These are phyloP conservation scores for Rhinocladiella similis DNA, from an alignment of 2,329 filamentous ascomycete species.

Conservation along the genomic window DNA sequence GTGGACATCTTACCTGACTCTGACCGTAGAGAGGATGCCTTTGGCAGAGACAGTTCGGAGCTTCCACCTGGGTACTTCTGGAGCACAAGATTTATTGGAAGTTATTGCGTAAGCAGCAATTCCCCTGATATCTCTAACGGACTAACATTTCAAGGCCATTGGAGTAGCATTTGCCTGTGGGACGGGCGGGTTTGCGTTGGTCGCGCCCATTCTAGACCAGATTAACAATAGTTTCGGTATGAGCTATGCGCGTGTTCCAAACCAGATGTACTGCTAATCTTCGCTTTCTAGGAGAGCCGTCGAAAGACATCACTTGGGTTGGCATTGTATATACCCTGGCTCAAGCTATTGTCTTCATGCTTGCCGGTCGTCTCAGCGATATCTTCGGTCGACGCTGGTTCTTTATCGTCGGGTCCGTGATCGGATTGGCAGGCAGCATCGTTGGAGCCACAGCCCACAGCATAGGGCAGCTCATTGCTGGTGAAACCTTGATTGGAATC, in stretches of 20 bases:
- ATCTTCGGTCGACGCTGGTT: slow-evolving; percentile 51
- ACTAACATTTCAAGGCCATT: no score
- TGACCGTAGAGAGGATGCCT: no score
- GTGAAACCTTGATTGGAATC: slow-evolving; percentile 44
- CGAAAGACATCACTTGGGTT: background rate
- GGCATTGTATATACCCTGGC: background rate
- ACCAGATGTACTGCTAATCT: no score
- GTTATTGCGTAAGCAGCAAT: no score
- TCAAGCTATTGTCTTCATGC: background rate
- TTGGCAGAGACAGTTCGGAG: no score
- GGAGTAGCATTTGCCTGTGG: no score
- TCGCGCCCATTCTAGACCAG: background rate
- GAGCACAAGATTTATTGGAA: no score
- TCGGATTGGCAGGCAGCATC: slow-evolving; percentile 41
- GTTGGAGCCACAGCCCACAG: slow-evolving; percentile 43
- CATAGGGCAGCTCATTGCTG: slow-evolving; percentile 40
- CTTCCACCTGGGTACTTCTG: no score
- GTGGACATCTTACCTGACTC: no score
- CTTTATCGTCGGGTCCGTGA: slow-evolving; percentile 44
- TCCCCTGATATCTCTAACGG: no score
- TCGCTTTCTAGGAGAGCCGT: background rate
- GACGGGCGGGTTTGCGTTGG: background rate
- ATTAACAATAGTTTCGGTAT: background rate
- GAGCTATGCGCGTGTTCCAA: no score
- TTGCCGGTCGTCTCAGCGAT: slow-evolving; percentile 40